These are phyloP conservation scores for Paraurostyla sp. DNA, from an alignment of 73 alveolate species.

Conservation along the genomic window DNA sequence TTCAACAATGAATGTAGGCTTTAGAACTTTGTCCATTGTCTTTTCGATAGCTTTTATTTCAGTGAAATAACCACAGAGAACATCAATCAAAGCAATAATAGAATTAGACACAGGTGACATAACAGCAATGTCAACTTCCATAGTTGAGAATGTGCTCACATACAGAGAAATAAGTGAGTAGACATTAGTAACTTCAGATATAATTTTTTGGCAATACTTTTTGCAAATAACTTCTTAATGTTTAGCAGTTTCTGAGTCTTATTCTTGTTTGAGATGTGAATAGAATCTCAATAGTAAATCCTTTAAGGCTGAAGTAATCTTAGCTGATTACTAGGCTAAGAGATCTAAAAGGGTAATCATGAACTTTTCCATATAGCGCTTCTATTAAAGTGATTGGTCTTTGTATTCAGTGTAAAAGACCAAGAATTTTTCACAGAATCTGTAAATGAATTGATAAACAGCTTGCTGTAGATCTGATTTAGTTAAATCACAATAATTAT, in stretches of 20 bases:
- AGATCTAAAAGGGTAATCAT: neutral
- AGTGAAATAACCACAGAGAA: constrained; percentile 1
- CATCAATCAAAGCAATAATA: constrained; percentile 28
- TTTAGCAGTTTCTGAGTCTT: constrained; percentile 12
- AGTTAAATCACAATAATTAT: neutral
- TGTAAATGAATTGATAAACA: constrained; percentile 17
- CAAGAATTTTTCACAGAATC: constrained; percentile 64
- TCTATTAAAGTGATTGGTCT: constrained; percentile 18
- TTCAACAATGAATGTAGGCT: constrained; percentile 56
- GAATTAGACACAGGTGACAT: constrained; percentile 60
- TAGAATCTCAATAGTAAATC: constrained; percentile 33
- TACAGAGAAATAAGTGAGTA: constrained; percentile 22
- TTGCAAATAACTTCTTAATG: constrained; percentile 46
- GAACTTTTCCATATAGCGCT: constrained; percentile 58
- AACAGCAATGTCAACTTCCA: constrained; percentile 57
- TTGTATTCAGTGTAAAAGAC: constrained; percentile 61
- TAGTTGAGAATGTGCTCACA: constrained; percentile 52
- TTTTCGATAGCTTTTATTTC: constrained; percentile 33
- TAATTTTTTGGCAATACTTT: constrained; percentile 17
- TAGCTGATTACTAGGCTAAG: constrained; percentile 4
- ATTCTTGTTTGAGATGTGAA: constrained; percentile 7
- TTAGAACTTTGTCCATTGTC: constrained; percentile 37
- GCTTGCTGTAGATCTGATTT: constrained; percentile 37
- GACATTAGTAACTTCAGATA: constrained; percentile 47
- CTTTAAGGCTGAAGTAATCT: constrained; percentile 5